Conservation (phyloP, 345 rosid species). For the Euphorbia pulcherrima region DNA sequence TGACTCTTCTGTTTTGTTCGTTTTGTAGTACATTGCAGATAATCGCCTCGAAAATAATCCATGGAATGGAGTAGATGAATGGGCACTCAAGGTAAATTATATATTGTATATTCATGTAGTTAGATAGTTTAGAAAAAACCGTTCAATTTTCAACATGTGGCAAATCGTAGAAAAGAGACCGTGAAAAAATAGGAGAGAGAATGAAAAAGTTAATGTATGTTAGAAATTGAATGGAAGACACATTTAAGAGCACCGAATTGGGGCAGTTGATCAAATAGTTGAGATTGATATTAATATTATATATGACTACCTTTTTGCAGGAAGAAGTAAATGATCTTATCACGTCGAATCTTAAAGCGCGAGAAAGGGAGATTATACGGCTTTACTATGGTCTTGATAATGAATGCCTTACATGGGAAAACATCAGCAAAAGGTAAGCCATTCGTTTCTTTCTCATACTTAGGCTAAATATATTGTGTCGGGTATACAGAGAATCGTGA, state of each 20-base stretch:
- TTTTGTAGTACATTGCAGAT: constrained; percentile 76
- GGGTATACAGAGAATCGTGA: neutral
- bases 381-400: constrained; percentile 78
- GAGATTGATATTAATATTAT: neutral
- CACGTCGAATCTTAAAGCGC: constrained; percentile 44
- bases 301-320: constrained; percentile 34
- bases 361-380: constrained; percentile 79
- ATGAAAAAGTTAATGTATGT: too few species aligned
- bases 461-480: too few species aligned
- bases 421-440: constrained; percentile 88
- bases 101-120: too few species aligned
- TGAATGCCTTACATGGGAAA: constrained; percentile 93
- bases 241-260: too few species aligned
- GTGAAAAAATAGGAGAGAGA: too few species aligned
- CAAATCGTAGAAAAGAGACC: too few species aligned
- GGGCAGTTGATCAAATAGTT: neutral
- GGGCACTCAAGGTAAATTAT: constrained; percentile 93
- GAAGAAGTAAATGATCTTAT: constrained; percentile 83
- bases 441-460: too few species aligned
- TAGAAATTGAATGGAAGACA: too few species aligned
- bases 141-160: too few species aligned
- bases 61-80: constrained; percentile 74
- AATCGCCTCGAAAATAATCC: constrained; percentile 67
- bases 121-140: too few species aligned
- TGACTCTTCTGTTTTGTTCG: constrained; percentile 12